Evolutionary conservation across 2,329 filamentous ascomycete species (phyloP).

Genomic region (Colletotrichum paranaense): DNA sequence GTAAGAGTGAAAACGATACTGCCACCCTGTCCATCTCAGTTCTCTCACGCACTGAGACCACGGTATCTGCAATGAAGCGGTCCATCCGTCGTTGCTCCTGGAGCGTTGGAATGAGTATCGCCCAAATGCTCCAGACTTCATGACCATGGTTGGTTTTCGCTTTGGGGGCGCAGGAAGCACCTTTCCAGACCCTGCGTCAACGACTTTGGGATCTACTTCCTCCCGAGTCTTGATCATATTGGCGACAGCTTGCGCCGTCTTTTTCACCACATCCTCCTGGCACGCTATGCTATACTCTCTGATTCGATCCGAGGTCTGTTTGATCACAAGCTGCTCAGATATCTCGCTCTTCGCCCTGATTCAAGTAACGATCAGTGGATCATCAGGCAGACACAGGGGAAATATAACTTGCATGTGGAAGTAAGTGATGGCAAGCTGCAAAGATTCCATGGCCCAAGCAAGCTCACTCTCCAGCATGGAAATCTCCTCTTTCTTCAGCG

Average conservation of each 20-base stretch:
- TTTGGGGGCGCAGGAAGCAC: no score
- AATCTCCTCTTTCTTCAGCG: neutral
- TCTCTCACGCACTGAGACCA: constrained; percentile 3
- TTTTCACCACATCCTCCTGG: neutral
- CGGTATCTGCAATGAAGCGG: neutral
- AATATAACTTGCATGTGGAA: neutral
- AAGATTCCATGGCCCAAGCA: neutral
- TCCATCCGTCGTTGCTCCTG: no score
- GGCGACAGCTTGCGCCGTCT: constrained; percentile 1
- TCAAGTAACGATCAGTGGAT: neutral
- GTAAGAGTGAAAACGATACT: constrained; percentile 6
- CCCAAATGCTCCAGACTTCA: no score
- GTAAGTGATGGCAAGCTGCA: neutral
- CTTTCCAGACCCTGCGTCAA: no score
- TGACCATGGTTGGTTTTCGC: no score
- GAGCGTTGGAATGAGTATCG: no score
- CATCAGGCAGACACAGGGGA: neutral
- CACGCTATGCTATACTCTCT: neutral
- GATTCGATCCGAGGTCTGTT: neutral
- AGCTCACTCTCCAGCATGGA: neutral
- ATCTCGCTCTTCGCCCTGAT: neutral
- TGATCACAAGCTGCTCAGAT: neutral
- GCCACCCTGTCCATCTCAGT: constrained; percentile 3
- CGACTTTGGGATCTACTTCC: no score
- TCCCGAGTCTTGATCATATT: neutral